phyloP scores from a whole-genome alignment of 2,329 filamentous ascomycete species.

The Aspergillus cejpii region DNA sequence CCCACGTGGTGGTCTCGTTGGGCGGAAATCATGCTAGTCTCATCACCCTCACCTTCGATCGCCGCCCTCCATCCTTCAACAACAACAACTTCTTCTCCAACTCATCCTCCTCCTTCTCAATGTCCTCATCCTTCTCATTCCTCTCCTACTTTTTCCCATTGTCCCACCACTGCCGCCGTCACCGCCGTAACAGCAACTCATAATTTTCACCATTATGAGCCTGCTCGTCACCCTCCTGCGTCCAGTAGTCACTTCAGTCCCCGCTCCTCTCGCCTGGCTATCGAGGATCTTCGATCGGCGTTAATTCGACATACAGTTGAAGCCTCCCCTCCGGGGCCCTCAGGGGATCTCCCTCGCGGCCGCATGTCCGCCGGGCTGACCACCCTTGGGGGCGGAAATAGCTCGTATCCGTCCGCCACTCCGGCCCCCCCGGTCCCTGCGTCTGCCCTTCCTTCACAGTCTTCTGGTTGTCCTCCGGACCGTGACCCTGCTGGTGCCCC shows the following conservation, averaged over 20 bases:
- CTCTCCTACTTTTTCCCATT: slow-evolving; percentile 17
- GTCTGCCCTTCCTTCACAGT: slow-evolving; percentile 7
- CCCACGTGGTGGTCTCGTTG: slow-evolving; percentile 34
- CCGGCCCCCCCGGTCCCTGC: slow-evolving; percentile 15
- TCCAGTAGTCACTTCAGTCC: slow-evolving; percentile 26
- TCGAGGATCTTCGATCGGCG: slow-evolving; percentile 38
- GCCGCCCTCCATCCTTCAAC: slow-evolving; percentile 32
- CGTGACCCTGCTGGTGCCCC: slow-evolving; percentile 12
- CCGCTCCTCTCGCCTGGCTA: slow-evolving; percentile 32
- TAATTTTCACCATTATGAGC: slow-evolving; percentile 27
- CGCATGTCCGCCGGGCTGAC: slow-evolving; percentile 32
- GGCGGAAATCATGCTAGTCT: slow-evolving; percentile 34
- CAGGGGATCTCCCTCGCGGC: slow-evolving; percentile 31
- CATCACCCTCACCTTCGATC: slow-evolving; percentile 39
- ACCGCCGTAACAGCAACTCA: slow-evolving; percentile 7
- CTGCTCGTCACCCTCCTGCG: slow-evolving; percentile 20
- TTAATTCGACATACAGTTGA: slow-evolving; percentile 36
- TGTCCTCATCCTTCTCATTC: slow-evolving; percentile 8
- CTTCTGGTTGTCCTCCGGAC: slow-evolving; percentile 7
- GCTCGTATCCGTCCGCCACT: slow-evolving; percentile 16
- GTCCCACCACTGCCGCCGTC: slow-evolving; percentile 8
- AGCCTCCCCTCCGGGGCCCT: slow-evolving; percentile 27
- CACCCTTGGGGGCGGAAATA: slow-evolving; percentile 29
- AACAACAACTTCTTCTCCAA: slow-evolving; percentile 23
- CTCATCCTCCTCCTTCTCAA: slow-evolving; percentile 10